Evolutionary conservation across 441 rosid genomes (phyloP).

Genomic region (Pelargonium fulgidum): DNA sequence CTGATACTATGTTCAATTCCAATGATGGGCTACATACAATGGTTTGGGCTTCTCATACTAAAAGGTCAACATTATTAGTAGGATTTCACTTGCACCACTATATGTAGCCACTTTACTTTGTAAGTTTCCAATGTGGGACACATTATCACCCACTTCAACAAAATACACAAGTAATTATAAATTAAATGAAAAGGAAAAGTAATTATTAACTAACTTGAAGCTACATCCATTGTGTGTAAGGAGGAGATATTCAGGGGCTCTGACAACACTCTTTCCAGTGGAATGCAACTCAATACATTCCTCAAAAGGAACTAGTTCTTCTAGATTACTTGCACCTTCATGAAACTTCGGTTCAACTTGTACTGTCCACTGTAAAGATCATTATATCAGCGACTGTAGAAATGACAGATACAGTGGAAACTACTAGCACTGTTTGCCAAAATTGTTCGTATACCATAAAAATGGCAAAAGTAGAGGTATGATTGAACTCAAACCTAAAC

Average conservation of each 20-base stretch:
- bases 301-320: constrained; percentile 92
- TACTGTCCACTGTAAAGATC: constrained; percentile 75
- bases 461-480: neutral
- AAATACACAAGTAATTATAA: constrained; percentile 7
- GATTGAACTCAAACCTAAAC: neutral
- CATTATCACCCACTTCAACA: no score
- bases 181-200: constrained; percentile 16
- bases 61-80: no score
- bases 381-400: constrained; percentile 21
- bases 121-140: no score
- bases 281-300: constrained; percentile 81
- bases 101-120: no score
- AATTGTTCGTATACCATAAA: constrained; percentile 3
- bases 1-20: no score
- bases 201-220: constrained; percentile 77
- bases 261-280: constrained; percentile 59
- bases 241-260: constrained; percentile 81
- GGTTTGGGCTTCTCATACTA: no score
- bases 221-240: constrained; percentile 87
- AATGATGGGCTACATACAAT: no score
- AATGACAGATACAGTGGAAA: constrained; percentile 16
- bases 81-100: no score
- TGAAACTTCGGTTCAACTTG: constrained; percentile 90
- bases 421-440: constrained; percentile 10
- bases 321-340: constrained; percentile 84